Evolutionary conservation across 352 stramenopile species (phyloP).

Genomic region (Globisporangium sylvaticum): DNA sequence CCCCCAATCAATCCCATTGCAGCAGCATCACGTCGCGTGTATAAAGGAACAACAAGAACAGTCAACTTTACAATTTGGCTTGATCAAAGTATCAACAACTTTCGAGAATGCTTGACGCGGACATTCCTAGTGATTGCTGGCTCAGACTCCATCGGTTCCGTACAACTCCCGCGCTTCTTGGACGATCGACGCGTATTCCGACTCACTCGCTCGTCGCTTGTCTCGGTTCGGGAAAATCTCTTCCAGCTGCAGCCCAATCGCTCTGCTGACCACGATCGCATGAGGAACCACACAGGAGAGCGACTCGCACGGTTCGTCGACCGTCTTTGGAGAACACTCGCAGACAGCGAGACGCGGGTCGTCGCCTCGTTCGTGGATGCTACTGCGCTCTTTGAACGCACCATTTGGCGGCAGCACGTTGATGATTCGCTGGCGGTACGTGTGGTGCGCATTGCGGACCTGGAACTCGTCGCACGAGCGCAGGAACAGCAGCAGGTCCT

Average conservation of each 20-base stretch:
- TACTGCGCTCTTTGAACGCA: not conserved
- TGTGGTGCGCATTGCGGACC: slow-evolving; percentile 31
- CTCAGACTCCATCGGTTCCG: slow-evolving; percentile 5
- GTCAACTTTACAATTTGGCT: not conserved
- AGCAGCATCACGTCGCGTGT: not conserved
- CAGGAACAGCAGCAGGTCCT: slow-evolving; percentile 42
- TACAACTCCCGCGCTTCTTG: slow-evolving; percentile 15
- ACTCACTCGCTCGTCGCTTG: not conserved
- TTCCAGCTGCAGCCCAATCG: slow-evolving; percentile 7
- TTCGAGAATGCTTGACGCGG: no score
- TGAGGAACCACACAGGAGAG: slow-evolving; percentile 56
- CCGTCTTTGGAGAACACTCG: slow-evolving; percentile 26
- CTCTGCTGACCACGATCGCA: slow-evolving; percentile 39
- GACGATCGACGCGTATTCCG: slow-evolving; percentile 11
- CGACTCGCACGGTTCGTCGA: slow-evolving; percentile 42
- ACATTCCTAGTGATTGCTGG: not conserved
- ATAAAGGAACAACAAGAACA: not conserved
- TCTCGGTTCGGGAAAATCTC: slow-evolving; percentile 9
- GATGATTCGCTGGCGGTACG: slow-evolving; percentile 19
- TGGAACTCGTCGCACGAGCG: slow-evolving; percentile 32
- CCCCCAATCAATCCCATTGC: no score
- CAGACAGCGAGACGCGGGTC: slow-evolving; percentile 44
- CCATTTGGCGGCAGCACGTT: slow-evolving; percentile 20
- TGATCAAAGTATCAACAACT: no score
- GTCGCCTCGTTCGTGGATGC: slow-evolving; percentile 11